Evolutionary conservation across 2,329 filamentous ascomycete genomes (phyloP).

Genomic region (Fusarium papillatum): DNA sequence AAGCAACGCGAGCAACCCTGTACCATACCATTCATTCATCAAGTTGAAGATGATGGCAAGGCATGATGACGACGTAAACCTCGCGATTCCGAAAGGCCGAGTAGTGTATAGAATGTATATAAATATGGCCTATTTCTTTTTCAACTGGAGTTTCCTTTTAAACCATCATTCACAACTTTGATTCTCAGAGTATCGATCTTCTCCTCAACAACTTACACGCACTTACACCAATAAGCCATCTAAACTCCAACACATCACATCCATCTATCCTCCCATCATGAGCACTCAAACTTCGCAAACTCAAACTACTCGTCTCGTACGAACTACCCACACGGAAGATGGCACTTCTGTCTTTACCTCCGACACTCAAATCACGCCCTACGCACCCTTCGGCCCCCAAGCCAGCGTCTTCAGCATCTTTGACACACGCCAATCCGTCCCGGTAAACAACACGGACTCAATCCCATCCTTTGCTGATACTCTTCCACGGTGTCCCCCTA

Average conservation of each 20-base stretch:
- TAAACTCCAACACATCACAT: not conserved
- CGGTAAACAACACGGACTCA: conserved; percentile 31
- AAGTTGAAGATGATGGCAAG: conserved; percentile 9
- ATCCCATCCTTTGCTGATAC: conserved; percentile 29
- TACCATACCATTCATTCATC: not conserved
- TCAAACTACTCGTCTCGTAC: conserved; percentile 8
- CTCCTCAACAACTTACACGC: not conserved
- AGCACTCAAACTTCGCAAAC: not conserved
- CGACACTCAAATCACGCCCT: conserved; percentile 15
- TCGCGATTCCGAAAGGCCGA: conserved; percentile 12
- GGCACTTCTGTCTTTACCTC: conserved; percentile 19
- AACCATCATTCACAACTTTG: not conserved
- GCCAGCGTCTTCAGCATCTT: conserved; percentile 22
- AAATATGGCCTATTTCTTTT: not conserved
- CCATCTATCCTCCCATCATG: conserved; percentile 3
- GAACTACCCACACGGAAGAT: conserved; percentile 9
- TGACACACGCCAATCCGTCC: conserved; percentile 28
- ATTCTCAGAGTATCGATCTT: not conserved
- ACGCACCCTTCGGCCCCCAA: conserved; percentile 21
- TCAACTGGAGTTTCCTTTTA: not conserved
- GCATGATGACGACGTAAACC: not conserved
- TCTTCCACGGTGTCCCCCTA: conserved; percentile 51
- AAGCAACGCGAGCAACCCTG: conserved; percentile 31
- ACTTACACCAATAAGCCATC: not conserved
- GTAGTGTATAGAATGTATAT: not conserved